Percentiles rank a stretch among this genome's conserved stretches.
These are phyloP conservation scores for Boletus eberwhitei DNA, from an alignment of 768 basidiomycete genomes.

Conservation along the genomic window DNA sequence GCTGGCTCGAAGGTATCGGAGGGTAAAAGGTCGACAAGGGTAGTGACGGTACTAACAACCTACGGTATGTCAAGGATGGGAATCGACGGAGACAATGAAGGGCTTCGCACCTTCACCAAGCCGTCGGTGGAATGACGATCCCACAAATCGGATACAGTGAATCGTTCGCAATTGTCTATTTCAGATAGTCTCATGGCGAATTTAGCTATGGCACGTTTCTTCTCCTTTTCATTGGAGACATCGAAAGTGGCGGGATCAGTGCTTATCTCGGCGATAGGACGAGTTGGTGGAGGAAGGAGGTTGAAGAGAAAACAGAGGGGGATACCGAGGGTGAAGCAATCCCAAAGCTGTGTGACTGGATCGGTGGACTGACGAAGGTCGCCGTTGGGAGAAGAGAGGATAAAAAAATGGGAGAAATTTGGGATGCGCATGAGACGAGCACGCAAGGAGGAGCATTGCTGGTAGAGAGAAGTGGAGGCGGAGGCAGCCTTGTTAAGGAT, in stretches of 20 bases:
- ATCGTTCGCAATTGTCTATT: conserved; percentile 69
- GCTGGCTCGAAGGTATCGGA: conserved; percentile 61
- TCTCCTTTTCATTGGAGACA: conserved; percentile 71
- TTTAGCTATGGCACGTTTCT: conserved; percentile 87
- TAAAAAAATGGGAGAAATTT: conserved; percentile 69
- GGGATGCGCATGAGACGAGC: conserved; percentile 74
- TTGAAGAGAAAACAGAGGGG: conserved; percentile 97
- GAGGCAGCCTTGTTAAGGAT: conserved; percentile 91
- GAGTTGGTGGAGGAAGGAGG: conserved; percentile 57
- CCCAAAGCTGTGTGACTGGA: conserved; percentile 93
- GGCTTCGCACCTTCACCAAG: conserved; percentile 77
- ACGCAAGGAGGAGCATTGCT: conserved; percentile 81
- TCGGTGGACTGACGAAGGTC: conserved; percentile 76
- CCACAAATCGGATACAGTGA: conserved; percentile 90
- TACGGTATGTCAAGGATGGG: conserved; percentile 28
- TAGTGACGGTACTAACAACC: conserved; percentile 88
- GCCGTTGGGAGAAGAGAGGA: conserved; percentile 52
- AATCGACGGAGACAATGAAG: background rate
- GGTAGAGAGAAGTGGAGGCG: conserved; percentile 84
- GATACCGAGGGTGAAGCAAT: conserved; percentile 88
- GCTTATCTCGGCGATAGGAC: conserved; percentile 50
- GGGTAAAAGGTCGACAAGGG: conserved; percentile 76
- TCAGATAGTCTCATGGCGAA: conserved; percentile 87
- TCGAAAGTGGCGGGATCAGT: conserved; percentile 67
- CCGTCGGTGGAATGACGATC: conserved; percentile 90